phyloP scores from a whole-genome alignment of 257 asterid genomes.

The Rehmannia glutinosa region DNA sequence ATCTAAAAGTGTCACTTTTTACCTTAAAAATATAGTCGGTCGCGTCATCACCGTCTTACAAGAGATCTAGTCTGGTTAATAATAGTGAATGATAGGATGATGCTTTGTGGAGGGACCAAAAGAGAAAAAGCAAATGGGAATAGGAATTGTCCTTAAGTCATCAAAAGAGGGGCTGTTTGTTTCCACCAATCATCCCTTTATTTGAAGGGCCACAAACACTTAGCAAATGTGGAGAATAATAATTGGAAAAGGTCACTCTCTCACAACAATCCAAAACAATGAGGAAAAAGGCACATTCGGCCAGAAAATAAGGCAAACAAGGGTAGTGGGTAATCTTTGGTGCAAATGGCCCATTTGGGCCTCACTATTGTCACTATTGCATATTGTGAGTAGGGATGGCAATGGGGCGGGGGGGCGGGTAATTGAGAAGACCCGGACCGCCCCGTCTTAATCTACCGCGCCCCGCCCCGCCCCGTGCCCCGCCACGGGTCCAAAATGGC shows the following conservation, averaged over 20 bases:
- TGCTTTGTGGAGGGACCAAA: background rate
- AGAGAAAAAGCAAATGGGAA: background rate
- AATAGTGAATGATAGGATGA: background rate
- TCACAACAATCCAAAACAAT: background rate
- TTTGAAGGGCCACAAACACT: background rate
- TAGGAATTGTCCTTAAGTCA: constrained; percentile 5
- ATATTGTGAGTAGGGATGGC: constrained; percentile 10
- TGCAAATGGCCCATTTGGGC: constrained; percentile 29
- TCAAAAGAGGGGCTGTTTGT: constrained; percentile 18
- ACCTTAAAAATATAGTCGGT: no score
- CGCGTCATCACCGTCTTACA: no score
- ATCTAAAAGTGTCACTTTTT: no score
- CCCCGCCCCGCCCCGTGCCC: no score
- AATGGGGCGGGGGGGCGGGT: no score
- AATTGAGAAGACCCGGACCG: no score
- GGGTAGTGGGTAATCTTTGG: constrained; percentile 22
- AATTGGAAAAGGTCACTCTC: background rate
- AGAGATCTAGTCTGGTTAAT: no score
- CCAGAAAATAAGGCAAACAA: constrained; percentile 1
- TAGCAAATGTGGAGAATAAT: background rate
- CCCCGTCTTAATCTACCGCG: no score
- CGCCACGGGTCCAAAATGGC: no score
- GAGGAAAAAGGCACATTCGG: background rate
- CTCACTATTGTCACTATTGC: constrained; percentile 24
- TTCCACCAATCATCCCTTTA: constrained; percentile 11